Evolutionary conservation across 2,329 filamentous ascomycete species (phyloP), one percentile per base, ranked within the genome.

Genomic region (Celoporthe dispersa): DNA sequence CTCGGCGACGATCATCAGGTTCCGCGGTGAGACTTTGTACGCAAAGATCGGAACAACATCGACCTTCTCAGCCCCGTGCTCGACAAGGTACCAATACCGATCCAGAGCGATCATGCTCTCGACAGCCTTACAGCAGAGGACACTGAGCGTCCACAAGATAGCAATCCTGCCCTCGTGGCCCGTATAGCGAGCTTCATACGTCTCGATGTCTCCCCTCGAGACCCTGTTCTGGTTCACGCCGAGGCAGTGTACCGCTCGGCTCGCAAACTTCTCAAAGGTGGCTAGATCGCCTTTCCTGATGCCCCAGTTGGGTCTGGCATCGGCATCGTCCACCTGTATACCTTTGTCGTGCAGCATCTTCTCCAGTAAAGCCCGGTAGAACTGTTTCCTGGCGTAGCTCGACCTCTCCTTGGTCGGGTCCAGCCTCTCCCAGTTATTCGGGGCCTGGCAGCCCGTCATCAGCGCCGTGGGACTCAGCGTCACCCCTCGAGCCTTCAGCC

Each of bases 361-460:
- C 22, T 70, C 69, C 25, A 70, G 16, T 44, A 70, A n/a, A 31
- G 66, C 57, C 31, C 69, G 66, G 44, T 70, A 70, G 25, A 70
- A 63, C 37, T 70, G 69, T 41, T 70, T 70, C 62, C 35, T 66
- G 9, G 69, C 68, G 39, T 68, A 66, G 2, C 69, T 61, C 0
- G 78, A 77, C 41, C 66, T 68, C 25, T 66, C 67, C 11, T 59
- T 67, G 28, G 64, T 25, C 67, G 63, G 16, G 31, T 76, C 74
- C 8, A 74, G 61, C 64, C 71, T 73, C 53, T 73, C 73, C 78
- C 78, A 79, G n/a, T 78, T 79, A 63, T 77, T 77, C 1, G 78
- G 78, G 9, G 77, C 75, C 62, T 79, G 78, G 19, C 78, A 79
- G 1, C 74, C 78, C 2, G 76, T 77, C 78, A 79, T 79, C 16